A percentile compares a stretch with the other conserved stretches of the same genome.
These are phyloP conservation scores for Ulota crispa DNA, from an alignment of 225 moss, liverwort and hornwort genomes.

Conservation along the genomic window DNA sequence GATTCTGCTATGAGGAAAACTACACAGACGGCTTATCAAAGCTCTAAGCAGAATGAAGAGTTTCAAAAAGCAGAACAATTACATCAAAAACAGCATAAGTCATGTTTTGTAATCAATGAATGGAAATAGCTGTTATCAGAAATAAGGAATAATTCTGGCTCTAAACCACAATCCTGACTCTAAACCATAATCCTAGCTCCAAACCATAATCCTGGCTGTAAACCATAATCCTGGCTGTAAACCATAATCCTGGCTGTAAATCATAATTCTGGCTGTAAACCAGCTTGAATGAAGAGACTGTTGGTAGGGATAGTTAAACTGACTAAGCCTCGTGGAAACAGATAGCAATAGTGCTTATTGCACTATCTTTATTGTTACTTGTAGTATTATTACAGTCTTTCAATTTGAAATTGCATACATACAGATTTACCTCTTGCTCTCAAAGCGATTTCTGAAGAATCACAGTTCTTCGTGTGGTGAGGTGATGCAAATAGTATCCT, in stretches of 20 bases:
- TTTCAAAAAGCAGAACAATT: conserved; percentile 13
- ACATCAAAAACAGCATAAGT: not conserved
- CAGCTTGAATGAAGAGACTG: not conserved
- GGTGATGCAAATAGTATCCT: not conserved
- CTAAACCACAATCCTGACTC: too few species aligned
- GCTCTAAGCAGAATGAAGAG: not conserved
- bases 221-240: too few species aligned
- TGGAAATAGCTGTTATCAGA: too few species aligned
- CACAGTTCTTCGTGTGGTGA: not conserved
- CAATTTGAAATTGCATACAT: not conserved
- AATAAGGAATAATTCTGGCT: too few species aligned
- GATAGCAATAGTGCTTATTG: too few species aligned
- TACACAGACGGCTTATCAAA: conserved; percentile 15
- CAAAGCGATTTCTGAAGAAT: not conserved
- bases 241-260: too few species aligned
- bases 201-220: too few species aligned
- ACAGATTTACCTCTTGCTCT: not conserved
- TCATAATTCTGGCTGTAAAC: too few species aligned
- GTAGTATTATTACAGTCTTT: not conserved
- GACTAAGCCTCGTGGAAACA: too few species aligned
- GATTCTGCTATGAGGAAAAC: not conserved
- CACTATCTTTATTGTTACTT: not conserved
- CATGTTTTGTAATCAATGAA: not conserved
- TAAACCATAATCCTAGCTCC: too few species aligned
- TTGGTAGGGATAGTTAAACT: not conserved